These are phyloP conservation scores for Darksidea phi DNA, from an alignment of 495 filamentous ascomycete genomes.

Conservation along the genomic window DNA sequence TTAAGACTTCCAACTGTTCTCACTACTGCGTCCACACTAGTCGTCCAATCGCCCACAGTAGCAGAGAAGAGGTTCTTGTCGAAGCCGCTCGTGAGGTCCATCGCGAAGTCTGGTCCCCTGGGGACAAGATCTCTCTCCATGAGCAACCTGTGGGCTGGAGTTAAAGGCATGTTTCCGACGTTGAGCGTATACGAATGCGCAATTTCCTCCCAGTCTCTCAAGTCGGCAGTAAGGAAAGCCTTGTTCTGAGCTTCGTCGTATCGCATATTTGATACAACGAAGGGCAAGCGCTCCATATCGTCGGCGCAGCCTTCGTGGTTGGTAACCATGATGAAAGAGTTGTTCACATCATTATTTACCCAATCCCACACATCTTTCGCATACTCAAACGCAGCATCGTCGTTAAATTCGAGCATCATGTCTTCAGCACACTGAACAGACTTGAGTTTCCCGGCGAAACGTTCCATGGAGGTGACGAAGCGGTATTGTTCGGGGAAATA, in stretches of 20 bases:
- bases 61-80: slow-evolving; percentile 17
- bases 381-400: slow-evolving; percentile 19
- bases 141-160: slow-evolving; percentile 7
- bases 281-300: slow-evolving; percentile 20
- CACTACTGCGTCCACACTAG: slow-evolving; percentile 10
- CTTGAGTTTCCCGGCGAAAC: slow-evolving; percentile 21
- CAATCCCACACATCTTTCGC: slow-evolving; percentile 24
- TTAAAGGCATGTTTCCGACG: slow-evolving; percentile 15
- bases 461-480: slow-evolving; percentile 26
- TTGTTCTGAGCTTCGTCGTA: slow-evolving; percentile 21
- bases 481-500: slow-evolving; percentile 22
- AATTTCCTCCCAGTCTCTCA: slow-evolving; percentile 20
- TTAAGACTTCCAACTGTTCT: slow-evolving; percentile 18
- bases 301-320: slow-evolving; percentile 18
- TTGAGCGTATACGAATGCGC: slow-evolving; percentile 28
- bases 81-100: slow-evolving; percentile 19
- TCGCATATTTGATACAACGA: slow-evolving; percentile 15
- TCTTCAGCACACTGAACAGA: slow-evolving; percentile 24
- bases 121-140: slow-evolving; percentile 12
- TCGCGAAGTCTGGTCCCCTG: slow-evolving; percentile 19
- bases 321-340: slow-evolving; percentile 29
- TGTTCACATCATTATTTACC: slow-evolving; percentile 26
- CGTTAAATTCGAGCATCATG: slow-evolving; percentile 30
- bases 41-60: slow-evolving; percentile 6
- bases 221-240: slow-evolving; percentile 13